These are phyloP conservation scores for Powellomyces hirtus DNA, from an alignment of 192 early-diverging fungal genomes.

Conservation along the genomic window DNA sequence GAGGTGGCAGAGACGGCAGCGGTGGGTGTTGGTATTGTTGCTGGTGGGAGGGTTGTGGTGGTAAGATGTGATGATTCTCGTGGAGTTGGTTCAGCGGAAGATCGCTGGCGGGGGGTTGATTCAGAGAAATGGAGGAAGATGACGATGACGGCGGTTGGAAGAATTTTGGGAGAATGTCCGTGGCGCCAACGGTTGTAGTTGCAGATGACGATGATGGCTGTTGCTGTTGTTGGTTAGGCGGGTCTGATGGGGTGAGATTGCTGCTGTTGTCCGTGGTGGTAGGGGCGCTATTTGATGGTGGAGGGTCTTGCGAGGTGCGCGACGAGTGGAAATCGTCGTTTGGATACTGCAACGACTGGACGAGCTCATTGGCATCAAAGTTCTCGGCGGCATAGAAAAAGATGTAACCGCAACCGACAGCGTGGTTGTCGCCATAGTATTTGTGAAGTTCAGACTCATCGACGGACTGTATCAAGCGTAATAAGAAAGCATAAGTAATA, in stretches of 20 bases:
- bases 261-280: neutral
- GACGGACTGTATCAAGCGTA: slow-evolving; percentile 20
- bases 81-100: too few species aligned
- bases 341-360: slow-evolving; percentile 17
- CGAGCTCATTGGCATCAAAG: slow-evolving; percentile 23
- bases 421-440: slow-evolving; percentile 51
- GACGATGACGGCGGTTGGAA: neutral
- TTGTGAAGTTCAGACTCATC: slow-evolving; percentile 44
- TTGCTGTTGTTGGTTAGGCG: neutral
- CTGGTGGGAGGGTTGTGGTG: neutral
- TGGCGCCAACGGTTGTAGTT: too few species aligned
- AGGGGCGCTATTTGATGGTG: neutral
- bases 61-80: neutral
- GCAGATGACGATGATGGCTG: neutral
- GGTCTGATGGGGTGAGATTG: neutral
- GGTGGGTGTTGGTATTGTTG: neutral
- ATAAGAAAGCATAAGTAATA: neutral
- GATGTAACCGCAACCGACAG: slow-evolving; percentile 50
- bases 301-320: neutral
- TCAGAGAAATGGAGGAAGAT: neutral
- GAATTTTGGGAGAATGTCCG: too few species aligned
- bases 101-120: too few species aligned
- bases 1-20: neutral
- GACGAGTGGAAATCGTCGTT: neutral
- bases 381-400: slow-evolving; percentile 46